phyloP scores from a whole-genome alignment of 208 protist genomes.

The Leishmania aethiopica region DNA sequence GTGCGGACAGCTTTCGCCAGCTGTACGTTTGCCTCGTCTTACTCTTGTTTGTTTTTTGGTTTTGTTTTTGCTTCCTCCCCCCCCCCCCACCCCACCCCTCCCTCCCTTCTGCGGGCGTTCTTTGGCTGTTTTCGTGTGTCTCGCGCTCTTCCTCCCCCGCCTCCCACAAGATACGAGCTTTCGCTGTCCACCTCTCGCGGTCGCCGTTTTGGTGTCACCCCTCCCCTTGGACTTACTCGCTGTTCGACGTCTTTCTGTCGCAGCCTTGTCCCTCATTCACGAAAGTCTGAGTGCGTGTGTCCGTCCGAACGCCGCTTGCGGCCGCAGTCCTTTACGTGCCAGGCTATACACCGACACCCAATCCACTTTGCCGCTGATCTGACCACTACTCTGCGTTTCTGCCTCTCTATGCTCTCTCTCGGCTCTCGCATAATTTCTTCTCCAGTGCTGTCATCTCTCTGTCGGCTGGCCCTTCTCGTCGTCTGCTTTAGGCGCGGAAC shows the following conservation, averaged over 20 bases:
- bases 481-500: neutral
- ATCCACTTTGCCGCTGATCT: neutral
- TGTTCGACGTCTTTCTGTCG: neutral
- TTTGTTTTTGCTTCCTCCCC: neutral
- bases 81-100: too few species aligned
- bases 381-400: neutral
- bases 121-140: neutral
- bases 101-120: neutral
- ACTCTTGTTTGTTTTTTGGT: neutral
- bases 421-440: neutral
- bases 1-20: too few species aligned
- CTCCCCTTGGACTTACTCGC: neutral
- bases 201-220: neutral
- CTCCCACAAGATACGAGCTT: neutral
- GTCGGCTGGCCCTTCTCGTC: neutral
- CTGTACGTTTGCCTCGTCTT: neutral
- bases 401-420: neutral
- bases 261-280: neutral
- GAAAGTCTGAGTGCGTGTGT: neutral
- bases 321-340: neutral
- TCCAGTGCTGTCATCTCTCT: neutral
- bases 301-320: neutral
- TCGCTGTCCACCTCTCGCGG: neutral
- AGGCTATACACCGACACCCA: neutral
- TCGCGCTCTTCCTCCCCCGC: neutral